Evolutionary conservation across 192 early-diverging fungal species (phyloP), one percentile per base, ranked within the genome.

Genomic region (Entomortierella beljakovae): DNA sequence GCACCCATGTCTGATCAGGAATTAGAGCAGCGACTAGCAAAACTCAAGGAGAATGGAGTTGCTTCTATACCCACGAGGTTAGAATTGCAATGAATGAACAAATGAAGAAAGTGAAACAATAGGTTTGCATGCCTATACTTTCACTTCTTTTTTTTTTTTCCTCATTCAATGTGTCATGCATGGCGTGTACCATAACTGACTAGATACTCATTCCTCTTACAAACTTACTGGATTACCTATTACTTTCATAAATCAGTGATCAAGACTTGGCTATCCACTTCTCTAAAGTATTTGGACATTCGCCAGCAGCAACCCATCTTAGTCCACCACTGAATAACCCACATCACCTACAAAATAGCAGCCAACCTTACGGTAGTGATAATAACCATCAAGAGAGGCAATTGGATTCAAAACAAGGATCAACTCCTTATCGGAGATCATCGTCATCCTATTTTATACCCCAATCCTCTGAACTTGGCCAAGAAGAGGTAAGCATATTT

Each of bases 281-380:
- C 29, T 70, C 75, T 58, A 79, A 79, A 33, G 67, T 79, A 55
- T 79, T 79, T 79, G 75, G 75, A 1, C 75, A 79, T 18, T 70
- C 67, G 0, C 75, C 75, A 2, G 67, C 68, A 15, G 75, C 62
- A 6, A 70, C 67, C 6, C 34, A 79, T 38, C 61, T 69, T 18
- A 69, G 68, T 31, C 55, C 67, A 59, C 46, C 62, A n/a, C 40
- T 63, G 32, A 55, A 64, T 2, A 18, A 52, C 10, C 22, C 35
- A 0, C 26, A 51, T 23, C 20, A 57, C 20, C 55, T 49, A 31
- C 40, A 54, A 28, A 26, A n/a, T 50, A 22, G 26, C 34, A 57
- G 28, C 32, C 6, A 28, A 29, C 34, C 26, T 3, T 52, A 55
- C 40, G 52, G 28, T 15, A 34, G 38, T 23, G 25, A 46, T 33